Percentiles rank a stretch among this genome's conserved stretches.
These are phyloP conservation scores for Aeschynomene evenia DNA, from an alignment of 306 rosid species.

Conservation along the genomic window DNA sequence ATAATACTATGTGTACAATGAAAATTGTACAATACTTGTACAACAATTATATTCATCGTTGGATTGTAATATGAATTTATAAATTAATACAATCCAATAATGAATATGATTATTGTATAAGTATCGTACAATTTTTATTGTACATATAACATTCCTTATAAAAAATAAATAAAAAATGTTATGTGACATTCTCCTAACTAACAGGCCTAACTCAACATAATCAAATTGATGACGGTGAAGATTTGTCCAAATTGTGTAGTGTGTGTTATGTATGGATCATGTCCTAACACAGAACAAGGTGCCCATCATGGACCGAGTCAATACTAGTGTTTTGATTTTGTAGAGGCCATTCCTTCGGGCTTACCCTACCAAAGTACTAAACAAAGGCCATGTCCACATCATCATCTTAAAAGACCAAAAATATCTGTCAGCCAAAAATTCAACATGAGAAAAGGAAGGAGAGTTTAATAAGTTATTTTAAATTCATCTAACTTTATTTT, in stretches of 20 bases:
- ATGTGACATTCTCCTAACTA: conserved; percentile 27
- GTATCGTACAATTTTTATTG: too few species aligned
- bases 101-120: too few species aligned
- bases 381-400: neutral
- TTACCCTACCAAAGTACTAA: neutral
- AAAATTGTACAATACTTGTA: too few species aligned
- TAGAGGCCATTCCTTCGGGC: neutral
- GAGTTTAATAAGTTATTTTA: neutral
- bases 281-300: neutral
- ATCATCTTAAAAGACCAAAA: neutral
- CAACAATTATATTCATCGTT: too few species aligned
- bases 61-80: too few species aligned
- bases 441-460: too few species aligned
- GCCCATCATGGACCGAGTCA: neutral
- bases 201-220: conserved; percentile 14
- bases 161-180: too few species aligned
- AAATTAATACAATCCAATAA: too few species aligned
- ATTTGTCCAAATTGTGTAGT: conserved; percentile 5
- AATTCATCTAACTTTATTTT: neutral
- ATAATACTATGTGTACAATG: too few species aligned
- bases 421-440: too few species aligned
- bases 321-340: conserved; percentile 14
- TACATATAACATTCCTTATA: too few species aligned
- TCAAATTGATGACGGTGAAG: neutral
- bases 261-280: conserved; percentile 1